These are phyloP conservation scores for Dothidotthia symphoricarpi DNA, from an alignment of 2,329 filamentous ascomycete species.

Conservation along the genomic window DNA sequence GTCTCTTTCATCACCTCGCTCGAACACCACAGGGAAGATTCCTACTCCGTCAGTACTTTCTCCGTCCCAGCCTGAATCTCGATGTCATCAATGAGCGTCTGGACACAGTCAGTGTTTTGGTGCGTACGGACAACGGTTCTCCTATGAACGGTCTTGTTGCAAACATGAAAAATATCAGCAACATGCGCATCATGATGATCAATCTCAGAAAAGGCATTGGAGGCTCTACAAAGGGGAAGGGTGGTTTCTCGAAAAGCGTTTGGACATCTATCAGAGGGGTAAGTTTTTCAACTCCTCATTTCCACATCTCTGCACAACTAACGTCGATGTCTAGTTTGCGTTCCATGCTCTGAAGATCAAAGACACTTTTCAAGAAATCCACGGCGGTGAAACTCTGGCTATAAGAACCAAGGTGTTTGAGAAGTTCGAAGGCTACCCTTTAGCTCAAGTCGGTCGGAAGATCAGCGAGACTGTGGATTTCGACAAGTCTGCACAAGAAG, in stretches of 20 bases:
- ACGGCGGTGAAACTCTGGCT: constrained; percentile 52
- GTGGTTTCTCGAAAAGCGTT: constrained; percentile 62
- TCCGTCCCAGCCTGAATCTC: constrained; percentile 72
- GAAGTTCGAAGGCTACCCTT: constrained; percentile 56
- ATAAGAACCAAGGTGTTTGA: constrained; percentile 59
- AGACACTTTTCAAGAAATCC: constrained; percentile 60
- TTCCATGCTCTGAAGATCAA: constrained; percentile 68
- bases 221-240: constrained; percentile 48
- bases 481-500: constrained; percentile 67
- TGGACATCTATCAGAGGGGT: constrained; percentile 69
- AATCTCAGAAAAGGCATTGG: constrained; percentile 78
- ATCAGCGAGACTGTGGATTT: constrained; percentile 77
- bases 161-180: constrained; percentile 68
- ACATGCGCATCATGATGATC: constrained; percentile 67
- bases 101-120: constrained; percentile 64
- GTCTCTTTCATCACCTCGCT: constrained; percentile 72
- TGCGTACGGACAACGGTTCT: constrained; percentile 65
- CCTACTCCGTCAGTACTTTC: constrained; percentile 73
- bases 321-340: constrained; percentile 58
- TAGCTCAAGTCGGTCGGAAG: constrained; percentile 66
- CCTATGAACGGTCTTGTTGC: constrained; percentile 57
- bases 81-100: constrained; percentile 70
- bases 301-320: not conserved
- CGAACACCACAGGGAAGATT: constrained; percentile 75
- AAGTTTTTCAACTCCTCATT: constrained; percentile 13